phyloP scores from a whole-genome alignment of 2,329 filamentous ascomycete species.

The Amauroascus verrucosus region DNA sequence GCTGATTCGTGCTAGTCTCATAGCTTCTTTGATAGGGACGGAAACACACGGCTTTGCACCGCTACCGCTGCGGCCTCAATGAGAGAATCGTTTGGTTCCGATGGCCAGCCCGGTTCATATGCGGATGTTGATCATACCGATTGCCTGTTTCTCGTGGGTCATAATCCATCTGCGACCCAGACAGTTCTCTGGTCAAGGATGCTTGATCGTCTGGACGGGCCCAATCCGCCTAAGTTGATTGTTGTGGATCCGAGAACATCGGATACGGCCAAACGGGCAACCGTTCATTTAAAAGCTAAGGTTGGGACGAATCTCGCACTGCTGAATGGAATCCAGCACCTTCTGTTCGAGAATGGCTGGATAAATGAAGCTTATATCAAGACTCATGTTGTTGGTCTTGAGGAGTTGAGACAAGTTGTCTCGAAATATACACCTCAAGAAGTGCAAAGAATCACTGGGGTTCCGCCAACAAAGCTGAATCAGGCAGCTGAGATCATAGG shows the following conservation, averaged over 20 bases:
- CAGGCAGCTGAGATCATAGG: conserved; percentile 29
- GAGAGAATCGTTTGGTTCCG: conserved; percentile 31
- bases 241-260: conserved; percentile 30
- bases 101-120: conserved; percentile 32
- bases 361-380: conserved; percentile 25
- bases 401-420: conserved; percentile 24
- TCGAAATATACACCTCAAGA: conserved; percentile 25
- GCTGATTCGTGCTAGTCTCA: background rate
- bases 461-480: conserved; percentile 23
- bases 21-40: conserved; percentile 24
- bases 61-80: conserved; percentile 33
- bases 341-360: conserved; percentile 31
- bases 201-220: conserved; percentile 28
- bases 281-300: conserved; percentile 28
- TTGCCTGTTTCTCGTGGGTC: conserved; percentile 31
- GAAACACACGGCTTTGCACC: conserved; percentile 33
- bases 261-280: conserved; percentile 28
- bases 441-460: conserved; percentile 30
- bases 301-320: conserved; percentile 32
- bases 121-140: conserved; percentile 30
- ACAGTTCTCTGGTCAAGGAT: conserved; percentile 32
- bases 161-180: conserved; percentile 31
- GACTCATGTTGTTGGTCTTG: conserved; percentile 23
- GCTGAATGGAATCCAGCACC: conserved; percentile 31
- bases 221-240: conserved; percentile 28